Percentiles rank a stretch among this genome's conserved stretches.
Conservation (phyloP, 306 rosid species). For the Crataegus laevigata region DNA sequence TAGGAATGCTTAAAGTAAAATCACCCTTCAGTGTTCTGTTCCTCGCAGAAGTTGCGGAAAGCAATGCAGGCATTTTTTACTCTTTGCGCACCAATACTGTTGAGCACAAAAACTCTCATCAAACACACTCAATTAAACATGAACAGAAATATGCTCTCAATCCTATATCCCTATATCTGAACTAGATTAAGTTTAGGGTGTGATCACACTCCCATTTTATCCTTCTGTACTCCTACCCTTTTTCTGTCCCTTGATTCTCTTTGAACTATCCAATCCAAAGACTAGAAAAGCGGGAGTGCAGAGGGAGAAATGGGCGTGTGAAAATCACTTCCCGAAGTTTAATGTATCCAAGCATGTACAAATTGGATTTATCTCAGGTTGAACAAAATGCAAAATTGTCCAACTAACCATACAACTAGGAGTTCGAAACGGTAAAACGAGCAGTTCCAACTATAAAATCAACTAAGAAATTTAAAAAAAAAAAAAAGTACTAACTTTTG, state of each 20-base stretch:
- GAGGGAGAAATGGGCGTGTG: neutral
- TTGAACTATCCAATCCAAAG: neutral
- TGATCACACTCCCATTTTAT: neutral
- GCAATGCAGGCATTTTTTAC: slow-evolving; percentile 77
- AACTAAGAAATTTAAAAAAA: neutral
- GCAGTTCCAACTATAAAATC: neutral
- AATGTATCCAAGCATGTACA: neutral
- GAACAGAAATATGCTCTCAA: neutral
- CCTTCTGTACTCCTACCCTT: neutral
- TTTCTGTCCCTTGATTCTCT: too few species aligned
- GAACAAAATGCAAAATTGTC: neutral
- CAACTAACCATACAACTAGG: neutral
- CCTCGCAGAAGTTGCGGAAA: slow-evolving; percentile 80
- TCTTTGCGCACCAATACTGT: slow-evolving; percentile 90
- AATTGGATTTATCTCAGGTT: neutral
- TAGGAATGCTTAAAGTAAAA: slow-evolving; percentile 22
- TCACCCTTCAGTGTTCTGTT: slow-evolving; percentile 74
- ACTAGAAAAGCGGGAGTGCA: neutral
- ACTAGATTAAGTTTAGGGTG: neutral
- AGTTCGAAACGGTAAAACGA: neutral
- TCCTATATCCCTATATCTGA: neutral
- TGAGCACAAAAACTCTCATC: slow-evolving; percentile 13
- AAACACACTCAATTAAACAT: neutral
- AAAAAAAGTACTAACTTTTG: neutral
- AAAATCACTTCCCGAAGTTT: neutral